Percentiles rank a stretch among this genome's conserved stretches.
Evolutionary conservation across 2,329 filamentous ascomycete species (phyloP).

Genomic region (Fusarium nisikadoi): DNA sequence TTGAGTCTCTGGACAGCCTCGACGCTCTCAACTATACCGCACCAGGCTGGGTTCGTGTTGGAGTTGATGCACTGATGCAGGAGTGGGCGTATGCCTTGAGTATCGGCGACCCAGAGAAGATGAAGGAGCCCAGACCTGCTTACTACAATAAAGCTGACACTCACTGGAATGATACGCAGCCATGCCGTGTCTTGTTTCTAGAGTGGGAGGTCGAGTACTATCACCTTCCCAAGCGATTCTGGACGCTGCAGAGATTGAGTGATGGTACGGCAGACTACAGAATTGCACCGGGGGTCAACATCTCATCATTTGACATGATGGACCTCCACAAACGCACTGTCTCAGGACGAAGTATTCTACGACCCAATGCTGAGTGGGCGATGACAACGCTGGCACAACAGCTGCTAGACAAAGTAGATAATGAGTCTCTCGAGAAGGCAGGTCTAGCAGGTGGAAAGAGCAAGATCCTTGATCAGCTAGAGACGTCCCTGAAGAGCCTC

Average conservation of each 20-base stretch:
- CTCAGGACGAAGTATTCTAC: neutral
- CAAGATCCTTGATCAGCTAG: neutral
- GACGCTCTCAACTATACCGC: neutral
- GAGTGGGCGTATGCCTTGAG: neutral
- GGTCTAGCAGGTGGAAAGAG: neutral
- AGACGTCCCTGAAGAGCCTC: neutral
- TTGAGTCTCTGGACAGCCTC: neutral
- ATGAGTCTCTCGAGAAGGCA: neutral
- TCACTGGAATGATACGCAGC: neutral
- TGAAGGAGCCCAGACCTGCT: neutral
- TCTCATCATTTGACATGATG: neutral
- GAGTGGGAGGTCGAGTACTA: neutral
- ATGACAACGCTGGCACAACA: neutral
- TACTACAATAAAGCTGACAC: neutral
- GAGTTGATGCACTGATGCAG: neutral
- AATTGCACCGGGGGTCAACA: neutral
- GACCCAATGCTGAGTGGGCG: neutral
- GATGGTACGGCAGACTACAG: neutral
- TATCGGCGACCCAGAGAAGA: neutral
- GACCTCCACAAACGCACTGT: neutral
- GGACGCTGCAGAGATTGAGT: neutral
- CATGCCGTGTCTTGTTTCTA: neutral
- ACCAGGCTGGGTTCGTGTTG: neutral
- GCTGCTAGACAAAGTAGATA: neutral
- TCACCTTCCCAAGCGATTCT: neutral